Conservation (phyloP, 73 alveolate species). For the Breviolum minutum region DNA sequence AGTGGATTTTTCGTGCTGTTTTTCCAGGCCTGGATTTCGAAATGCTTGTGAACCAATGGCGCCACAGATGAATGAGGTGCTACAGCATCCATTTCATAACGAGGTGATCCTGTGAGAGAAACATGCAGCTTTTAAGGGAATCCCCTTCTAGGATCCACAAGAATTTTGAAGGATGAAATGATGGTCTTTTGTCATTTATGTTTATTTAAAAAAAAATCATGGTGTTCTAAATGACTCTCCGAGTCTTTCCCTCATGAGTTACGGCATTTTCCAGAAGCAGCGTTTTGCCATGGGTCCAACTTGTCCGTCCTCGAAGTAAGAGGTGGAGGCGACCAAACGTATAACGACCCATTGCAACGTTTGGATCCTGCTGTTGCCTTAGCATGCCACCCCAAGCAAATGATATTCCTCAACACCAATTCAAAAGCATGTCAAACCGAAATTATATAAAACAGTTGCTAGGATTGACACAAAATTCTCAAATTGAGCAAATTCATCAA, state of each 20-base stretch:
- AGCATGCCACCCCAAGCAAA: not conserved
- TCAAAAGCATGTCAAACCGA: not conserved
- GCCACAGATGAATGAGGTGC: slow-evolving; percentile 72
- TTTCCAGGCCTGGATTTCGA: slow-evolving; percentile 49
- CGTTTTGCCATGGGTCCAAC: not conserved
- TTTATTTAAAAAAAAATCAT: too few relatives aligned
- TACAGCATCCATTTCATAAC: slow-evolving; percentile 57
- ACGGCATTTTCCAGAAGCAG: not conserved
- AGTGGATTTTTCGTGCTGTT: too few relatives aligned
- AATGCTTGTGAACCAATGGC: slow-evolving; percentile 83
- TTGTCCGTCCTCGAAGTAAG: slow-evolving; percentile 23
- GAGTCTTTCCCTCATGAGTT: not conserved
- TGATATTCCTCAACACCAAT: too few relatives aligned
- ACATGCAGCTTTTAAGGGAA: not conserved
- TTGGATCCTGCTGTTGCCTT: slow-evolving; percentile 91
- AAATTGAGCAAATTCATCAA: too few relatives aligned
- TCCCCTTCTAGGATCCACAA: not conserved
- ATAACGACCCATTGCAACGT: slow-evolving; percentile 84
- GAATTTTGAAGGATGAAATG: not conserved
- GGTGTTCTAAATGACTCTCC: not conserved
- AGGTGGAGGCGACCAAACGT: slow-evolving; percentile 89
- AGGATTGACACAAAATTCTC: too few relatives aligned
- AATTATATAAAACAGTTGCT: too few relatives aligned
- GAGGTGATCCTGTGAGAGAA: slow-evolving; percentile 48
- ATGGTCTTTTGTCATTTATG: not conserved